Percentiles rank a stretch among this genome's conserved stretches.
Conservation (phyloP, 768 basidiomycete species). For the Psilocybe subaeruginosa region DNA sequence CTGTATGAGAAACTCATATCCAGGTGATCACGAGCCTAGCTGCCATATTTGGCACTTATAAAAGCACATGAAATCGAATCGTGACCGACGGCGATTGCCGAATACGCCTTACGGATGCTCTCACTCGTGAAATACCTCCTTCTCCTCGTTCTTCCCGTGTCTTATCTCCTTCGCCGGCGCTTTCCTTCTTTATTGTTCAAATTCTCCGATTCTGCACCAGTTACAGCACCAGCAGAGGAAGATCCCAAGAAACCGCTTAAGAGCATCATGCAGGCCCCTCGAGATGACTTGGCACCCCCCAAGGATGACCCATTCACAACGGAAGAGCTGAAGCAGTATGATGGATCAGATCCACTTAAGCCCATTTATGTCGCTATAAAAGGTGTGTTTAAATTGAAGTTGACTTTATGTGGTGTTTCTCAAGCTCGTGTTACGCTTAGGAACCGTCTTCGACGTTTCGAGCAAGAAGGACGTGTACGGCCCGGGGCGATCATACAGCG, state of each 20-base stretch:
- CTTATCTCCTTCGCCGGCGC: constrained; percentile 20
- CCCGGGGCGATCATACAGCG: constrained; percentile 70
- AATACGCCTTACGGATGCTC: constrained; percentile 8
- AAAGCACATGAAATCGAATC: background rate
- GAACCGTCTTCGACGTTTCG: constrained; percentile 90
- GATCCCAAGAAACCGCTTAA: constrained; percentile 38
- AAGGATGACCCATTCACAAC: constrained; percentile 80
- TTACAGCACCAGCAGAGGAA: constrained; percentile 26
- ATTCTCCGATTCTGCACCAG: background rate
- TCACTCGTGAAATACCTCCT: constrained; percentile 21
- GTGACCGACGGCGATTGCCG: constrained; percentile 19
- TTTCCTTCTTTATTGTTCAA: constrained; percentile 8
- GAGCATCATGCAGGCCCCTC: constrained; percentile 73
- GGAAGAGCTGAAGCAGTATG: constrained; percentile 66
- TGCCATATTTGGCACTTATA: background rate
- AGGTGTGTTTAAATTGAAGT: constrained; percentile 43
- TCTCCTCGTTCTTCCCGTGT: constrained; percentile 18
- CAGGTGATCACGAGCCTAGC: too few relatives aligned
- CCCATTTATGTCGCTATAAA: constrained; percentile 95
- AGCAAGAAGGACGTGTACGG: constrained; percentile 90
- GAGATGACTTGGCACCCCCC: constrained; percentile 64
- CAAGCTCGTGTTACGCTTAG: constrained; percentile 36
- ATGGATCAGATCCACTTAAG: constrained; percentile 64
- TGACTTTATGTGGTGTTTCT: background rate
- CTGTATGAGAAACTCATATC: too few relatives aligned